A percentile compares a stretch with the other conserved stretches of the same genome.
These are phyloP conservation scores for Diaporthe citrichinensis DNA, from an alignment of 2,329 filamentous ascomycete species.

Conservation along the genomic window DNA sequence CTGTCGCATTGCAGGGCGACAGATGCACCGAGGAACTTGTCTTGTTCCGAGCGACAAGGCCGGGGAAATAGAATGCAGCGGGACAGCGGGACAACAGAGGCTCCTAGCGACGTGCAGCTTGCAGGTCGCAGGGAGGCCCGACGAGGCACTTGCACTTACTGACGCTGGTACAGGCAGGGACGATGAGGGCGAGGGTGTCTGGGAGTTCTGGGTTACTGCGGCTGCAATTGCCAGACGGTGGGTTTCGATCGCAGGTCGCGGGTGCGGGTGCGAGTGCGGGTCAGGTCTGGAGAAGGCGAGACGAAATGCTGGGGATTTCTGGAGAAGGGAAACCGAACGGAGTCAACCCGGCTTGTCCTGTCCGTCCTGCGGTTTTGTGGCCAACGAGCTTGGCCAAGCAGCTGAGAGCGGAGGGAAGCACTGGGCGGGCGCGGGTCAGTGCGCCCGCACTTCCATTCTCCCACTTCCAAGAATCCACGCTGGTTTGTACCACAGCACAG, in stretches of 20 bases:
- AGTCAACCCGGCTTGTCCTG: constrained; percentile 13
- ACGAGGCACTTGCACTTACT: constrained; percentile 16
- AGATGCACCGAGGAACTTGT: constrained; percentile 27
- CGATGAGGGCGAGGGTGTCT: neutral
- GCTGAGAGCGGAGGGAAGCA: constrained; percentile 7
- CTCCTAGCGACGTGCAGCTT: constrained; percentile 26
- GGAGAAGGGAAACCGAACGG: constrained; percentile 34
- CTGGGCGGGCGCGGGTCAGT: neutral
- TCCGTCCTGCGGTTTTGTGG: constrained; percentile 16
- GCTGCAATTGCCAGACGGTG: constrained; percentile 3
- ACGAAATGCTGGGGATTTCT: constrained; percentile 42
- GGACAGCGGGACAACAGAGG: constrained; percentile 19
- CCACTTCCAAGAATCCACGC: constrained; percentile 13
- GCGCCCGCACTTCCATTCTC: constrained; percentile 17
- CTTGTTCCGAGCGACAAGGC: constrained; percentile 19
- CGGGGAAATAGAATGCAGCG: constrained; percentile 31
- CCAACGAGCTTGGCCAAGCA: constrained; percentile 4
- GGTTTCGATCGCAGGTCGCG: constrained; percentile 24
- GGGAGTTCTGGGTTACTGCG: neutral
- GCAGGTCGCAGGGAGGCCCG: constrained; percentile 6
- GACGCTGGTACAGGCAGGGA: neutral
- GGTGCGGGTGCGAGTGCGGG: constrained; percentile 31
- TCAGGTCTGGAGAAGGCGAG: constrained; percentile 41
- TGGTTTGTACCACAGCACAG: constrained; percentile 9
- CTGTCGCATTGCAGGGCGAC: constrained; percentile 29